Percentiles rank a stretch among this genome's conserved stretches.
Conservation (phyloP, 805 yeast genomes). For the Candida odintsovae region DNA sequence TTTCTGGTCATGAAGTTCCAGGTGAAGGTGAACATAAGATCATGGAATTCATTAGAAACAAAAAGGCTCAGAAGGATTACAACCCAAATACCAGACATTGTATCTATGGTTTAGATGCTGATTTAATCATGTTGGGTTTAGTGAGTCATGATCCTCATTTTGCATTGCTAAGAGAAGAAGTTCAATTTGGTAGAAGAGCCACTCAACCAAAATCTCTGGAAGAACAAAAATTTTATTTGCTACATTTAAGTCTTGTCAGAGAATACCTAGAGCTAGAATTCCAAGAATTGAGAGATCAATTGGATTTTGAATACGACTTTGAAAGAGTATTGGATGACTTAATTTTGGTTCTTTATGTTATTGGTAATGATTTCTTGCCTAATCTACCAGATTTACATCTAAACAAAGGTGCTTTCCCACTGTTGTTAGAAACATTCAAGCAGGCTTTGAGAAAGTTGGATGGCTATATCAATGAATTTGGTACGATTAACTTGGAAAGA, state of each 20-base stretch:
- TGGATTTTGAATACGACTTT: conserved; percentile 68
- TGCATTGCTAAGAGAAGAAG: conserved; percentile 92
- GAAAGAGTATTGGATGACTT: conserved; percentile 91
- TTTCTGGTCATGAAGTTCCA: conserved; percentile 95
- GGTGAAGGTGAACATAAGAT: conserved; percentile 99
- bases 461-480: conserved; percentile 81
- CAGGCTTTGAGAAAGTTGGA: conserved; percentile 65
- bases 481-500: conserved; percentile 71
- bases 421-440: conserved; percentile 82
- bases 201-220: conserved; percentile 45
- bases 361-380: conserved; percentile 97
- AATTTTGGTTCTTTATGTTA: conserved; percentile 84
- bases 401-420: conserved; percentile 96
- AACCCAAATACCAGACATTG: conserved; percentile 94
- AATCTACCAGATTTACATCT: conserved; percentile 90
- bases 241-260: conserved; percentile 83
- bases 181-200: conserved; percentile 63
- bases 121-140: conserved; percentile 88
- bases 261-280: conserved; percentile 90
- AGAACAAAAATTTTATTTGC: conserved; percentile 73
- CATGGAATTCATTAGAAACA: conserved; percentile 91
- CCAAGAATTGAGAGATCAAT: conserved; percentile 54
- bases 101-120: conserved; percentile 97
- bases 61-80: conserved; percentile 79
- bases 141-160: conserved; percentile 98